phyloP scores from a whole-genome alignment of 371 early-diverging fungal genomes.

The Entomophthora muscae region DNA sequence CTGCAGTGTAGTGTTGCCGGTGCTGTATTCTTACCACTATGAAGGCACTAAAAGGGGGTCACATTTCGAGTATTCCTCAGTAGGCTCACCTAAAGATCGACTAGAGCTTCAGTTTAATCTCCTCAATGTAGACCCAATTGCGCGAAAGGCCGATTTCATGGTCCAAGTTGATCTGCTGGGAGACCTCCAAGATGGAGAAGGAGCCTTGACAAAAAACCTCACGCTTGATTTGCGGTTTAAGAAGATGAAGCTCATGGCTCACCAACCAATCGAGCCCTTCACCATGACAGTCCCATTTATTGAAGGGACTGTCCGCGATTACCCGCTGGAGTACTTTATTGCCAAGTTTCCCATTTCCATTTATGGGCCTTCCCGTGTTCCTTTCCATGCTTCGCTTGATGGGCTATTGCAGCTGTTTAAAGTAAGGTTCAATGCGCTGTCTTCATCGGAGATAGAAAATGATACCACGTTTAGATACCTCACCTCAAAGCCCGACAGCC shows the following conservation, averaged over 20 bases:
- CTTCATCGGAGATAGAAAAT: no score
- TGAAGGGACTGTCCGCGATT: no score
- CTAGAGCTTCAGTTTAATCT: no score
- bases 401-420: no score
- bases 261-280: no score
- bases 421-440: no score
- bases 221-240: not conserved
- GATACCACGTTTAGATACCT: no score
- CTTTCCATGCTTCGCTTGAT: no score
- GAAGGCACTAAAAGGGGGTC: conserved; percentile 16
- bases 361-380: no score
- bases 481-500: no score
- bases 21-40: conserved; percentile 14
- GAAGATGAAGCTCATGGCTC: conserved; percentile 8
- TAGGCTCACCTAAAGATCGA: conserved; percentile 13
- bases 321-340: conserved; percentile 15
- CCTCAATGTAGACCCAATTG: conserved; percentile 17
- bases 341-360: no score
- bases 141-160: conserved; percentile 16
- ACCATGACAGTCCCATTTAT: no score
- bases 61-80: conserved; percentile 11
- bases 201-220: conserved; percentile 10
- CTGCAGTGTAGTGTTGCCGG: conserved; percentile 16
- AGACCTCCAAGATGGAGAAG: conserved; percentile 15
- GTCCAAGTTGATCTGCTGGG: conserved; percentile 17